Percentiles rank a stretch among this genome's conserved stretches.
Evolutionary conservation across 805 yeast genomes (phyloP).

Genomic region (Starmerella stellata): DNA sequence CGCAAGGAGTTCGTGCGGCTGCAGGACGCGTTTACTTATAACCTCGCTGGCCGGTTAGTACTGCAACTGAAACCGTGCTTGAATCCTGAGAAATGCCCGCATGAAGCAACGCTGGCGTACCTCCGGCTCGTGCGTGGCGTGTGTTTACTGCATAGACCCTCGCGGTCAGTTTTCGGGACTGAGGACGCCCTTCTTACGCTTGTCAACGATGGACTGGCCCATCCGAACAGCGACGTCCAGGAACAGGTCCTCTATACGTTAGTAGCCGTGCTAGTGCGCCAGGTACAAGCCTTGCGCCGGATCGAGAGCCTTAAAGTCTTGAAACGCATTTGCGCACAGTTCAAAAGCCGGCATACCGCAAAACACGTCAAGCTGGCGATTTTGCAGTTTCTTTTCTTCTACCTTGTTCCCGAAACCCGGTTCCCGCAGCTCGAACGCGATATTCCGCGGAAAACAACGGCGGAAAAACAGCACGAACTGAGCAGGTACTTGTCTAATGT

Average conservation of each 20-base stretch:
- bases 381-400: slow-evolving; percentile 52
- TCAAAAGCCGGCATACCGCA: slow-evolving; percentile 26
- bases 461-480: slow-evolving; percentile 30
- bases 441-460: slow-evolving; percentile 25
- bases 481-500: slow-evolving; percentile 30
- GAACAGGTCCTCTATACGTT: slow-evolving; percentile 34
- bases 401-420: slow-evolving; percentile 42
- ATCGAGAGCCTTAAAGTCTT: slow-evolving; percentile 46
- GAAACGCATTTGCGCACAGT: slow-evolving; percentile 31
- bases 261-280: slow-evolving; percentile 40
- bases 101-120: slow-evolving; percentile 9
- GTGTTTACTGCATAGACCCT: slow-evolving; percentile 38
- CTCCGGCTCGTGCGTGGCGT: slow-evolving; percentile 36
- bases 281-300: slow-evolving; percentile 36
- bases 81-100: not conserved
- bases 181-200: slow-evolving; percentile 21
- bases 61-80: slow-evolving; percentile 7
- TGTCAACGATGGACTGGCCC: slow-evolving; percentile 7
- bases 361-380: slow-evolving; percentile 44
- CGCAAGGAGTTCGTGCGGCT: slow-evolving; percentile 25
- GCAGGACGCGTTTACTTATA: slow-evolving; percentile 39
- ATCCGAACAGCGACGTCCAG: slow-evolving; percentile 18
- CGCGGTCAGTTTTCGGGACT: slow-evolving; percentile 33
- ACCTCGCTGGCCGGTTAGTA: slow-evolving; percentile 27
- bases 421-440: slow-evolving; percentile 15